Conservation (phyloP, 1,284 basidiomycete genomes). For the Puccinia hordei region DNA sequence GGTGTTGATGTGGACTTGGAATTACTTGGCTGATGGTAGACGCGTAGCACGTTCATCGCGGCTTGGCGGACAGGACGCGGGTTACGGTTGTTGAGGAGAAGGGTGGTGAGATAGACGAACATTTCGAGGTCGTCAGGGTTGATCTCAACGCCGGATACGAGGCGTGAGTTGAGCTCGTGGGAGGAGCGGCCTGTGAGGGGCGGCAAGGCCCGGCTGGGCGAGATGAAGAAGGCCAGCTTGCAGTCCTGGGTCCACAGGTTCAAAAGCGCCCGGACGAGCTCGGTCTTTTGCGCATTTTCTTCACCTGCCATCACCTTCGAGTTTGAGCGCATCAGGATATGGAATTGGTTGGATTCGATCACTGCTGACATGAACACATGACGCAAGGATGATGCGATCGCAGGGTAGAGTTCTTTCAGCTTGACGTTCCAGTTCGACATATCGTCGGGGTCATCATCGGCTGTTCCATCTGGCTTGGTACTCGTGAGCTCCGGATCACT, state of each 20-base stretch:
- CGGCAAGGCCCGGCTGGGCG: neutral
- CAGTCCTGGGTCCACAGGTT: conserved; percentile 49
- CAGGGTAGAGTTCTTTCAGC: conserved; percentile 45
- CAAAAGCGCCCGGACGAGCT: conserved; percentile 36
- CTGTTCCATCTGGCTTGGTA: neutral
- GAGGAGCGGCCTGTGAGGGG: conserved; percentile 3
- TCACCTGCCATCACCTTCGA: conserved; percentile 34
- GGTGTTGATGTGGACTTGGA: no score
- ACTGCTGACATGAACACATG: conserved; percentile 43
- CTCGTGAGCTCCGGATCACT: conserved; percentile 12
- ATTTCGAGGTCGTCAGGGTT: conserved; percentile 45
- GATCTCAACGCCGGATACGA: conserved; percentile 13
- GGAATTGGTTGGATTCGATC: conserved; percentile 33
- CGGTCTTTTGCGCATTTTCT: conserved; percentile 34
- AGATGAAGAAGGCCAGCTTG: conserved; percentile 38
- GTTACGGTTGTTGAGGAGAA: conserved; percentile 41
- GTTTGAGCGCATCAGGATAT: conserved; percentile 45
- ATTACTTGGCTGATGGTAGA: conserved; percentile 50
- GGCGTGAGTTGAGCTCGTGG: conserved; percentile 32
- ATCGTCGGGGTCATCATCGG: conserved; percentile 38
- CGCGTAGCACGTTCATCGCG: conserved; percentile 35
- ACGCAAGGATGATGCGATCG: conserved; percentile 33
- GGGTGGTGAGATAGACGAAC: conserved; percentile 48
- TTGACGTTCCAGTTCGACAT: conserved; percentile 51
- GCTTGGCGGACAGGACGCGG: conserved; percentile 39